A percentile compares a stretch with the other conserved stretches of the same genome.
Evolutionary conservation across 2,329 filamentous ascomycete genomes (phyloP).

Genomic region (Albophoma yamanashiensis): DNA sequence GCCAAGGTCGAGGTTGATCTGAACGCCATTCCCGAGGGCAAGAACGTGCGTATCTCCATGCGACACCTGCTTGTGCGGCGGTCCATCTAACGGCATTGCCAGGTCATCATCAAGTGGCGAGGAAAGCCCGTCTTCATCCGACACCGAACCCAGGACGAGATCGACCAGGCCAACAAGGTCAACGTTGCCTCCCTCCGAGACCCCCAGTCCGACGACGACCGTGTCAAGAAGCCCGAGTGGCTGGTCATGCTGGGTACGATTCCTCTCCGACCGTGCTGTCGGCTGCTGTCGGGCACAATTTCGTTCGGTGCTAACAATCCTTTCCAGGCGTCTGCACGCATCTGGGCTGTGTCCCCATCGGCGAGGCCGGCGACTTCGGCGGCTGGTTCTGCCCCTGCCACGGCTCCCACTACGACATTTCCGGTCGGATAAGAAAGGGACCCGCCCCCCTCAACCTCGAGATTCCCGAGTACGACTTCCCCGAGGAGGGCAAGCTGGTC

Average conservation of each 20-base stretch:
- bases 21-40: constrained; percentile 87
- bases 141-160: constrained; percentile 88
- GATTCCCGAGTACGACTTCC: constrained; percentile 86
- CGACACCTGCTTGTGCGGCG: constrained; percentile 1
- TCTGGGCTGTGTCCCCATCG: constrained; percentile 97
- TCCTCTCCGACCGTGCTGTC: neutral
- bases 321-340: constrained; percentile 95
- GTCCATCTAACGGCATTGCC: neutral
- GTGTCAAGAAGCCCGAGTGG: constrained; percentile 98
- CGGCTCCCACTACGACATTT: constrained; percentile 99
- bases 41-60: constrained; percentile 64
- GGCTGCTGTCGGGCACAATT: neutral
- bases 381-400: constrained; percentile 99
- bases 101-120: constrained; percentile 99
- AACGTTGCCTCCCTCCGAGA: constrained; percentile 79
- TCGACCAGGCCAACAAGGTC: constrained; percentile 85
- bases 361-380: constrained; percentile 94
- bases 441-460: constrained; percentile 97
- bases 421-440: constrained; percentile 93
- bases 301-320: constrained; percentile 8
- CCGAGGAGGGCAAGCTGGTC: constrained; percentile 75
- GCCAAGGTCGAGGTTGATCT: constrained; percentile 99
- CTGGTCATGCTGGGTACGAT: constrained; percentile 87
- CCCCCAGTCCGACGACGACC: constrained; percentile 81
- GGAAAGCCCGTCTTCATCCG: constrained; percentile 99